Evolutionary conservation across 1,139 yeast species (phyloP).

Genomic region (Diutina neorugosa): DNA sequence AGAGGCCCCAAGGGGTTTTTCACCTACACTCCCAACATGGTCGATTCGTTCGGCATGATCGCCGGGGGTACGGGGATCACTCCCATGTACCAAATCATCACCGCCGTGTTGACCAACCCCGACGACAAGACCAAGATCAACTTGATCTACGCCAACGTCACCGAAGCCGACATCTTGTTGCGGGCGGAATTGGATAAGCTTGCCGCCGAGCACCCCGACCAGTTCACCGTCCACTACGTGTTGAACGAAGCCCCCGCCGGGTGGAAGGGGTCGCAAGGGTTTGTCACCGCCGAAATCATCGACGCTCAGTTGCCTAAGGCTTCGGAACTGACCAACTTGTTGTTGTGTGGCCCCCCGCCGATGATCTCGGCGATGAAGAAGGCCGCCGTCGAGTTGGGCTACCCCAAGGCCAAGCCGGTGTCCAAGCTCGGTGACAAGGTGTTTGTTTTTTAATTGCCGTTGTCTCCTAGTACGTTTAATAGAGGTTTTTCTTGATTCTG

Average conservation of each 20-base stretch:
- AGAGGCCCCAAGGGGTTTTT: constrained; percentile 94
- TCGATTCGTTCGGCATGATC: constrained; percentile 66
- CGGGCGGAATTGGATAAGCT: constrained; percentile 69
- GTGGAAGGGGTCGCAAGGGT: constrained; percentile 81
- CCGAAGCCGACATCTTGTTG: constrained; percentile 19
- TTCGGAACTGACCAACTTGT: constrained; percentile 51
- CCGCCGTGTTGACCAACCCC: constrained; percentile 11
- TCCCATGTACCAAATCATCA: constrained; percentile 12
- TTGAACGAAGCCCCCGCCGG: constrained; percentile 62
- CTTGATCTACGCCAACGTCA: constrained; percentile 11
- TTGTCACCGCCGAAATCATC: constrained; percentile 67
- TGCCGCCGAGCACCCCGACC: constrained; percentile 46
- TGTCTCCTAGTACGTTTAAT: background rate
- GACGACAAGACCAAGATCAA: constrained; percentile 10
- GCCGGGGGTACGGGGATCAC: constrained; percentile 13
- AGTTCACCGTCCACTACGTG: constrained; percentile 57
- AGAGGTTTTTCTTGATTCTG: too few relatives aligned
- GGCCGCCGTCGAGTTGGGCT: constrained; percentile 71
- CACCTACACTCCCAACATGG: constrained; percentile 74
- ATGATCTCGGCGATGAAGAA: constrained; percentile 74
- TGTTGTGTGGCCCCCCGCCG: constrained; percentile 93
- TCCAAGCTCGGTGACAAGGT: constrained; percentile 90
- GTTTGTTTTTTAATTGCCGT: constrained; percentile 55
- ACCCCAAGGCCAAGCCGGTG: constrained; percentile 77
- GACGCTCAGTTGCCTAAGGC: constrained; percentile 56